phyloP scores from a whole-genome alignment of 441 rosid species.

The Eruca vesicaria region DNA sequence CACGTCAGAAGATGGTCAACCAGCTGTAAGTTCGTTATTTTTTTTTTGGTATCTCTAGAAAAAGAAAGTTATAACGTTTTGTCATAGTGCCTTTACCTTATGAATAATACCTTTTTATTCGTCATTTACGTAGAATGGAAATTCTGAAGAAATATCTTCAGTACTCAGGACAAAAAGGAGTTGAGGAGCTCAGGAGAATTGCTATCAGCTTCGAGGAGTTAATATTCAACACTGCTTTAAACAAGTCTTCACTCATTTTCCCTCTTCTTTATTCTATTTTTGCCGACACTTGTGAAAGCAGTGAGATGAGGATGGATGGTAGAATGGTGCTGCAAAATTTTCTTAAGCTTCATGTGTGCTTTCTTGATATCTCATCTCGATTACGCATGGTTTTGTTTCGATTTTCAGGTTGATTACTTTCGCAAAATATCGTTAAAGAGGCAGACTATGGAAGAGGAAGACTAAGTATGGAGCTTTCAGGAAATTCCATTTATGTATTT shows the following conservation, averaged over 20 bases:
- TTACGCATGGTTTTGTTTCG: neutral
- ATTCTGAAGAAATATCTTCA: conserved; percentile 61
- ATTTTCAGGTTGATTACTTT: conserved; percentile 19
- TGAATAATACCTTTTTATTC: too few relatives aligned
- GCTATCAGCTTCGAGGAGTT: conserved; percentile 70
- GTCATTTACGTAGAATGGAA: conserved; percentile 40
- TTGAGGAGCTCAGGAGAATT: conserved; percentile 55
- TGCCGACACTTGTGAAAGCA: neutral
- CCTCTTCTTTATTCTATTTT: neutral
- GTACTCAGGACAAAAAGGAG: conserved; percentile 49
- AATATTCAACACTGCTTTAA: conserved; percentile 47
- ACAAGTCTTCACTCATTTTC: conserved; percentile 41
- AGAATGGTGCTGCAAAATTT: neutral
- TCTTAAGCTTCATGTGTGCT: neutral
- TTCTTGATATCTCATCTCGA: neutral
- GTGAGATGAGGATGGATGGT: neutral
- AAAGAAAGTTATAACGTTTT: neutral
- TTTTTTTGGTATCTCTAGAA: too few relatives aligned
- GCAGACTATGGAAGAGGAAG: neutral
- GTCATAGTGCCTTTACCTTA: too few relatives aligned
- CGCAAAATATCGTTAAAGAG: conserved; percentile 2
- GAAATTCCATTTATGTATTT: too few relatives aligned
- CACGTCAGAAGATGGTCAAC: conserved; percentile 55
- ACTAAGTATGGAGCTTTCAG: neutral
- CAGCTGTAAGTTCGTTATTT: conserved; percentile 40